These are phyloP conservation scores for Bremia lactucae DNA, from an alignment of 352 stramenopile species.

Conservation along the genomic window DNA sequence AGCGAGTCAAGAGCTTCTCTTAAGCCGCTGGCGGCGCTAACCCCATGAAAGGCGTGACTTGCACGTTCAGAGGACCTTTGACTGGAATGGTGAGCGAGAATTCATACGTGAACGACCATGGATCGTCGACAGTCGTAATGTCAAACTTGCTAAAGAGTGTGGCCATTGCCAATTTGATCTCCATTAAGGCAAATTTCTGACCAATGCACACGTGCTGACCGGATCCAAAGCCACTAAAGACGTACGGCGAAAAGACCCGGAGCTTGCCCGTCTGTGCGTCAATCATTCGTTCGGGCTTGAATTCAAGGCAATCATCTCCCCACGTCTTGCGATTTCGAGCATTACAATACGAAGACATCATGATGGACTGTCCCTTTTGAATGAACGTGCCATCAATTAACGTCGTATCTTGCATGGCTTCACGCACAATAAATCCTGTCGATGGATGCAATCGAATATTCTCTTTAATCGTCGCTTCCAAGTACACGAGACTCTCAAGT, in stretches of 20 bases:
- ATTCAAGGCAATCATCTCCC: constrained; percentile 35
- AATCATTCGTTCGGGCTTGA: constrained; percentile 54
- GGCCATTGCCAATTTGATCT: constrained; percentile 49
- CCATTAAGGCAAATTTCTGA: constrained; percentile 33
- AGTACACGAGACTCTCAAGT: constrained; percentile 37
- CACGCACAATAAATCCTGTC: constrained; percentile 39
- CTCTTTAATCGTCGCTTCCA: constrained; percentile 53
- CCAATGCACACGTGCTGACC: constrained; percentile 46
- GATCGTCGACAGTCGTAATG: constrained; percentile 18
- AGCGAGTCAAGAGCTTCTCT: too few species aligned
- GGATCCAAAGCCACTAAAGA: constrained; percentile 33
- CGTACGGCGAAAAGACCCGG: constrained; percentile 8
- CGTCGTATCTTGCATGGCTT: constrained; percentile 22
- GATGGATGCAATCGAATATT: constrained; percentile 51
- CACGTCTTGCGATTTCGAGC: constrained; percentile 26
- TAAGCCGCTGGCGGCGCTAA: not conserved
- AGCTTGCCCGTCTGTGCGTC: constrained; percentile 25
- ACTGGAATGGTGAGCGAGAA: constrained; percentile 32
- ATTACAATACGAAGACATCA: constrained; percentile 19
- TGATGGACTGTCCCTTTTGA: too few species aligned
- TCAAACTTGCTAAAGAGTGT: constrained; percentile 36
- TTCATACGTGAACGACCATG: constrained; percentile 33
- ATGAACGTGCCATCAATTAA: constrained; percentile 19
- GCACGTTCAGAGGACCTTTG: constrained; percentile 2
- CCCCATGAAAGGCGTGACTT: not conserved